Evolutionary conservation across 495 filamentous ascomycete species (phyloP), one percentile per base, ranked within the genome.

Genomic region (Aspergillus nanangensis): DNA sequence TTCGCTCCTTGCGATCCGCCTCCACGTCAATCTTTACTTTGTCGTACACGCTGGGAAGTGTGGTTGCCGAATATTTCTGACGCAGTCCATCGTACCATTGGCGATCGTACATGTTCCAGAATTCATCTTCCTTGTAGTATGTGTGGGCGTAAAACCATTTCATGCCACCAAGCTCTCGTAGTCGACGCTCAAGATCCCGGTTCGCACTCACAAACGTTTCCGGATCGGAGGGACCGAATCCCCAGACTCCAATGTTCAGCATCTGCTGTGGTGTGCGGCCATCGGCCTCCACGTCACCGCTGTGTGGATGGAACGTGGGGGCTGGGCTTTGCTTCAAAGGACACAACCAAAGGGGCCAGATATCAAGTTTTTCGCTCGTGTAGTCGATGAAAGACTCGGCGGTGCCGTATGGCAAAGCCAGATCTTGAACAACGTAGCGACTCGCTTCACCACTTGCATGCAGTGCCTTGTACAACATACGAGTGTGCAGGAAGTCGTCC

Each of bases 91-190:
- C 62, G 33, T 76, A 75, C 62, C 63, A 70, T n/a, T 58, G 21
- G 14, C 58, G 51, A 43, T 76, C 62, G 38, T 72, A 76, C 4
- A 69, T 59, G 1, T 32, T 29, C 71, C 73, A 77, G 55, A 79
- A 78, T 19, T 75, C 70, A 1, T 64, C 43, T 43, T 76, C 64
- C 0, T 50, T 52, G 33, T 71, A 73, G 54, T 71, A 78, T 0
- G 69, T 67, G 11, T 71, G 69, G 13, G 74, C 70, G 47, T 76
- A 77, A 5, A 79, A 59, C 66, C 72, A 75, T 44, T 76, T 76
- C 58, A 69, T 67, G 7, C 86, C 85, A 15, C 80, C 77, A 2
- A 87, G 67, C 44, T 78, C 77, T 15, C 60, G 66, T 11, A 88
- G 65, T 40, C 78, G 78, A 2, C 52, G 46, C 60, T 89, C 86